phyloP scores from a whole-genome alignment of 2,329 filamentous ascomycete species.

The Fusarium avenaceum region DNA sequence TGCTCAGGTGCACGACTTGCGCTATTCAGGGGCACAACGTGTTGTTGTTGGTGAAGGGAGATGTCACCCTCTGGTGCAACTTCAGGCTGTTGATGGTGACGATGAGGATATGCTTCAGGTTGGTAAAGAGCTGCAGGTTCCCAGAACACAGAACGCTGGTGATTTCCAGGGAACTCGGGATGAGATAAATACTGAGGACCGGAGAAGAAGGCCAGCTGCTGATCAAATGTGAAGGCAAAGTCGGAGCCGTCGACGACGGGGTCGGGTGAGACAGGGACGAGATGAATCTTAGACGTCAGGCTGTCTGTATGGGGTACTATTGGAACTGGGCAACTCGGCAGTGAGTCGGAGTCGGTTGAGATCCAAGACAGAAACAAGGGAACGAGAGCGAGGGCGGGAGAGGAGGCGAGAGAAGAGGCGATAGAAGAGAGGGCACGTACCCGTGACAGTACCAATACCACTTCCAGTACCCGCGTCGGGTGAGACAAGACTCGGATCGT shows the following conservation, averaged over 20 bases:
- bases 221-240: conserved; percentile 55
- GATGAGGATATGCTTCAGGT: conserved; percentile 13
- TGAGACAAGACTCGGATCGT: conserved; percentile 52
- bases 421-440: conserved; percentile 50
- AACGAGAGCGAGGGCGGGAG: background rate
- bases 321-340: conserved; percentile 44
- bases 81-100: conserved; percentile 21
- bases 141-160: conserved; percentile 37
- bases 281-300: conserved; percentile 46
- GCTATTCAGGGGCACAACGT: conserved; percentile 37
- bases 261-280: conserved; percentile 49
- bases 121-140: conserved; percentile 40
- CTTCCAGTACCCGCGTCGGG: conserved; percentile 52
- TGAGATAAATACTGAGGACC: conserved; percentile 51
- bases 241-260: conserved; percentile 51
- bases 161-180: conserved; percentile 35
- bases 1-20: conserved; percentile 46
- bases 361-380: conserved; percentile 21
- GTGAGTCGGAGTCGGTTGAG: conserved; percentile 45
- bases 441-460: conserved; percentile 13
- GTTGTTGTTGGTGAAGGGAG: conserved; percentile 6
- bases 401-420: background rate
- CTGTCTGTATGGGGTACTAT: conserved; percentile 47
- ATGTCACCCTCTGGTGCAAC: conserved; percentile 40
- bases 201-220: conserved; percentile 51